These are phyloP conservation scores for Alternaria sp. DNA, from an alignment of 2,329 filamentous ascomycete species.

Conservation along the genomic window DNA sequence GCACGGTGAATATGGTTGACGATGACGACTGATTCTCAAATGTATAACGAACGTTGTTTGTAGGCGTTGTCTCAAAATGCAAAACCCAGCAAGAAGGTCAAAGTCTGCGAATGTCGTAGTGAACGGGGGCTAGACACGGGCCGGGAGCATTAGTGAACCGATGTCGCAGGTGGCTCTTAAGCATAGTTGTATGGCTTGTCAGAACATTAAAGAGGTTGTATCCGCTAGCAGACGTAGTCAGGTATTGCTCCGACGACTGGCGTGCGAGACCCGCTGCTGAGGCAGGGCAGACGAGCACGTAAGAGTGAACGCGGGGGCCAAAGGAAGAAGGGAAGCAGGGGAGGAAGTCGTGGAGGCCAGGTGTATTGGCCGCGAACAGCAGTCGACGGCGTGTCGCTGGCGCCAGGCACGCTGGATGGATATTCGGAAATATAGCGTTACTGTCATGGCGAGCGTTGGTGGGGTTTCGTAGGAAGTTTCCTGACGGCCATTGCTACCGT, in stretches of 20 bases:
- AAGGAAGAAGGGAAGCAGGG: conserved; percentile 17
- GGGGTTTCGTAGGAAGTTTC: conserved; percentile 39
- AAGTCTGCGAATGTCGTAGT: conserved; percentile 35
- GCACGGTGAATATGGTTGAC: conserved; percentile 29
- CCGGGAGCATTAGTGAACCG: conserved; percentile 46
- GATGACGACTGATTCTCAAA: conserved; percentile 40
- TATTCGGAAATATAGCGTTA: conserved; percentile 33
- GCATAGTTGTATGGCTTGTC: conserved; percentile 52
- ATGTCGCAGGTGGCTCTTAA: conserved; percentile 51
- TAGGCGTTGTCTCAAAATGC: conserved; percentile 37
- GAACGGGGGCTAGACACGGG: conserved; percentile 45
- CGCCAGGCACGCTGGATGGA: conserved; percentile 33
- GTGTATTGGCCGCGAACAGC: conserved; percentile 20
- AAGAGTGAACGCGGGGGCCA: conserved; percentile 39
- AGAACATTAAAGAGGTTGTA: conserved; percentile 51
- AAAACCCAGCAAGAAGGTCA: conserved; percentile 24
- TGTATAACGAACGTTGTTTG: conserved; percentile 35
- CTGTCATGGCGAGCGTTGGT: conserved; percentile 39
- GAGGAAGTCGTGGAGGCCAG: conserved; percentile 15
- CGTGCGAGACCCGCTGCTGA: conserved; percentile 34
- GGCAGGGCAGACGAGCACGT: conserved; percentile 42
- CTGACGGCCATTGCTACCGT: conserved; percentile 39
- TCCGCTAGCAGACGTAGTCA: conserved; percentile 48
- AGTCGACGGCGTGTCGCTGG: conserved; percentile 28
- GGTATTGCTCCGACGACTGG: conserved; percentile 42